Evolutionary conservation across 2,329 filamentous ascomycete species (phyloP).

Genomic region (Onygenales sp.): DNA sequence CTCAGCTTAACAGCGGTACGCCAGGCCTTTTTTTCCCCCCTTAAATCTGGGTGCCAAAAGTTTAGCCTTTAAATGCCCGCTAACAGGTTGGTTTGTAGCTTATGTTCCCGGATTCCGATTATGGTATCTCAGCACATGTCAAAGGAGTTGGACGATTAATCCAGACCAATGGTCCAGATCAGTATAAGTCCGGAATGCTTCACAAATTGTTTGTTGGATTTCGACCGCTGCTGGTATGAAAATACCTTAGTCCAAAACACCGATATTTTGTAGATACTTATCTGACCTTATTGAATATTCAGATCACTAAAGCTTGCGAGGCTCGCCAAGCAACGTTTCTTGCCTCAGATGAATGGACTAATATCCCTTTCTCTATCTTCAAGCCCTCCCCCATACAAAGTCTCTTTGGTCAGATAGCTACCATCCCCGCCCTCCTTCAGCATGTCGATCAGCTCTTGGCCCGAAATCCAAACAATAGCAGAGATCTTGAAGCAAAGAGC

Average conservation of each 20-base stretch:
- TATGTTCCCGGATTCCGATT: slow-evolving; percentile 8
- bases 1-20: slow-evolving; percentile 21
- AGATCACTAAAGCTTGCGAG: slow-evolving; percentile 25
- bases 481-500: neutral
- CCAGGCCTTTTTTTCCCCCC: slow-evolving; percentile 1
- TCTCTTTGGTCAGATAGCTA: slow-evolving; percentile 21
- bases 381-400: slow-evolving; percentile 22
- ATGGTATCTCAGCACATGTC: slow-evolving; percentile 22
- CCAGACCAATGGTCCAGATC: slow-evolving; percentile 19
- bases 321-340: slow-evolving; percentile 23
- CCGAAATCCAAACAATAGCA: neutral
- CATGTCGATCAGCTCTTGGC: slow-evolving; percentile 10
- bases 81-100: neutral
- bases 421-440: slow-evolving; percentile 21
- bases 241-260: neutral
- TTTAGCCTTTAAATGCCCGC: no score
- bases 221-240: slow-evolving; percentile 29
- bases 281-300: neutral
- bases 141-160: slow-evolving; percentile 27
- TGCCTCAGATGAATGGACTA: slow-evolving; percentile 19
- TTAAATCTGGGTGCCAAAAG: no score
- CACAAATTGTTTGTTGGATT: slow-evolving; percentile 33
- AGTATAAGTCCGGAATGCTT: slow-evolving; percentile 23
- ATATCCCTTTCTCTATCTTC: slow-evolving; percentile 20
- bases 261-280: neutral